phyloP scores from a whole-genome alignment of 805 yeast species.

The Pichia eremophila region DNA sequence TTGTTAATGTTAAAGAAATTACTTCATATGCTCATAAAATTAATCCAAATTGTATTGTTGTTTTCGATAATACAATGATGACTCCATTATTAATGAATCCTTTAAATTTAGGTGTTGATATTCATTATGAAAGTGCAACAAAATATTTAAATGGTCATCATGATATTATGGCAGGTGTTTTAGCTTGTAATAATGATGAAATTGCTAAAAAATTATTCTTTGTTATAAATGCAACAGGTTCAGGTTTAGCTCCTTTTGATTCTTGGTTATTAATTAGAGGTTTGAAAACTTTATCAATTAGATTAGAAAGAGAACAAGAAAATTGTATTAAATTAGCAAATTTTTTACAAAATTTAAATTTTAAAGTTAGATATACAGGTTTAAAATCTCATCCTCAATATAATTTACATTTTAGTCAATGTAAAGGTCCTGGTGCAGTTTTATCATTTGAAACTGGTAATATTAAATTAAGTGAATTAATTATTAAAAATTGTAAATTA shows the following conservation, averaged over 20 bases:
- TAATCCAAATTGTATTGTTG: conserved; percentile 62
- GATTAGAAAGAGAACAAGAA: conserved; percentile 81
- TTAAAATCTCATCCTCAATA: conserved; percentile 73
- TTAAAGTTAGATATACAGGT: conserved; percentile 82
- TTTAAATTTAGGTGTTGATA: conserved; percentile 77
- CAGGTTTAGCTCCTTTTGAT: conserved; percentile 88
- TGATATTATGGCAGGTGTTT: conserved; percentile 91
- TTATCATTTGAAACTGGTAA: conserved; percentile 82
- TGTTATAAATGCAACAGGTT: conserved; percentile 82
- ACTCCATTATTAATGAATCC: conserved; percentile 83
- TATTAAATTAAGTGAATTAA: conserved; percentile 51
- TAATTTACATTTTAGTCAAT: conserved; percentile 65
- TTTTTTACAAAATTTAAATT: conserved; percentile 57
- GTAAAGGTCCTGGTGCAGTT: conserved; percentile 85
- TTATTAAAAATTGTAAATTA: conserved; percentile 66
- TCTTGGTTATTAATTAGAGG: conserved; percentile 87
- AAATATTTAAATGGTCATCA: conserved; percentile 92
- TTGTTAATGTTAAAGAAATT: conserved; percentile 67
- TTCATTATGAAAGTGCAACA: conserved; percentile 90
- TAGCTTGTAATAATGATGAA: conserved; percentile 57
- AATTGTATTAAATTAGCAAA: conserved; percentile 71
- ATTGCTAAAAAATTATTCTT: conserved; percentile 64
- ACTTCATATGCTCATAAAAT: conserved; percentile 55
- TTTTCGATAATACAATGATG: conserved; percentile 96
- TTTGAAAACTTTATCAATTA: conserved; percentile 73